Conservation (phyloP, 2,329 filamentous ascomycete genomes). For the Xylariales sp. region DNA sequence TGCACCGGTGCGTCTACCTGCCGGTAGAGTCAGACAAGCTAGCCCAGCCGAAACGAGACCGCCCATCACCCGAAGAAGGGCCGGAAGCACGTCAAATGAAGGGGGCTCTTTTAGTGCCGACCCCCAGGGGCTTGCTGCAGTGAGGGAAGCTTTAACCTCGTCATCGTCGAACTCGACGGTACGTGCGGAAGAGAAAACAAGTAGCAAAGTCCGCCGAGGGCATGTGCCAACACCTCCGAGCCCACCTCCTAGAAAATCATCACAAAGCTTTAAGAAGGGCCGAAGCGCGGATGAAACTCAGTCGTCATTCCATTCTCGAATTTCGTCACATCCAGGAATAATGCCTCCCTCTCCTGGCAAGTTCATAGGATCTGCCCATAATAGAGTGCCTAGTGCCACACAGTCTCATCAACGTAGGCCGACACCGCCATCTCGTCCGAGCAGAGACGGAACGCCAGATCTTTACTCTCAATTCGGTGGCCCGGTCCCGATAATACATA, state of each 20-base stretch:
- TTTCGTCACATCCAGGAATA: slow-evolving; percentile 46
- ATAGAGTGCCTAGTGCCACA: slow-evolving; percentile 45
- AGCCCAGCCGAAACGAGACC: slow-evolving; percentile 69
- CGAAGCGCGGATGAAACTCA: slow-evolving; percentile 51
- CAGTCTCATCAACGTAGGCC: slow-evolving; percentile 51
- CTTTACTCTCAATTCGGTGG: slow-evolving; percentile 67
- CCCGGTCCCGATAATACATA: slow-evolving; percentile 69
- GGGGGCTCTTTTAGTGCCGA: slow-evolving; percentile 59
- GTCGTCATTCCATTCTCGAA: slow-evolving; percentile 54
- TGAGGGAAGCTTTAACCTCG: slow-evolving; percentile 76
- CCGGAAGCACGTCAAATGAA: slow-evolving; percentile 66
- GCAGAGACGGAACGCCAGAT: slow-evolving; percentile 74
- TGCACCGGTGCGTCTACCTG: slow-evolving; percentile 59
- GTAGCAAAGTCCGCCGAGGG: slow-evolving; percentile 58
- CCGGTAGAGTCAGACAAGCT: slow-evolving; percentile 62
- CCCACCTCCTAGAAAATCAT: slow-evolving; percentile 71
- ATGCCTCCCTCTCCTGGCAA: slow-evolving; percentile 52
- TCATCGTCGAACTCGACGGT: slow-evolving; percentile 79
- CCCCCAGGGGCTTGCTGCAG: slow-evolving; percentile 69
- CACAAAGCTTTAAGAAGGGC: slow-evolving; percentile 62
- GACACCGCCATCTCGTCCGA: slow-evolving; percentile 69
- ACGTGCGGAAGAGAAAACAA: slow-evolving; percentile 61
- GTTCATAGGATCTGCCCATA: slow-evolving; percentile 43
- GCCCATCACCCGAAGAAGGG: slow-evolving; percentile 68
- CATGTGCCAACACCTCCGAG: slow-evolving; percentile 66